Evolutionary conservation across 1,284 basidiomycete genomes (phyloP).

Genomic region (Fomes fomentarius): DNA sequence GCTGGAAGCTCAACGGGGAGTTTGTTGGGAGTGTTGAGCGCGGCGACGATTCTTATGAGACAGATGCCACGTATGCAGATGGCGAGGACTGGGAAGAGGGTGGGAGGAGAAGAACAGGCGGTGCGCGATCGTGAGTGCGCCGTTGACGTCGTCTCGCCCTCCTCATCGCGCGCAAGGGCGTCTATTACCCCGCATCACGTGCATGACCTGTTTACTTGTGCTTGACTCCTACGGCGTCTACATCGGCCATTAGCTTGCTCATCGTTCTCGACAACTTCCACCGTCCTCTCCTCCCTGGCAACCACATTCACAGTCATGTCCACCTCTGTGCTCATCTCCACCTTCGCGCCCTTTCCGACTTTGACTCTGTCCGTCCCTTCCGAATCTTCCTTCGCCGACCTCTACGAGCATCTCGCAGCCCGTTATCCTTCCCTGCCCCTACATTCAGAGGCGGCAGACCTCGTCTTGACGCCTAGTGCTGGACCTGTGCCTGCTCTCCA

Average conservation of each 20-base stretch:
- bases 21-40: not conserved
- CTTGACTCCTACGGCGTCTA: slow-evolving; percentile 5
- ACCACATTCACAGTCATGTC: slow-evolving; percentile 36
- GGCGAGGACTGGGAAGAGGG: not conserved
- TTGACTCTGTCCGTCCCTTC: slow-evolving; percentile 63
- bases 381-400: slow-evolving; percentile 49
- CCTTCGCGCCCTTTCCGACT: slow-evolving; percentile 79
- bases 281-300: not conserved
- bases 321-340: slow-evolving; percentile 64
- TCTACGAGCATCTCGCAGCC: slow-evolving; percentile 55
- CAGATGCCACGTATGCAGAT: not conserved
- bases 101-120: not conserved
- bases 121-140: not conserved
- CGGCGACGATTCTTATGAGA: not conserved
- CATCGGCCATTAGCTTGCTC: slow-evolving; percentile 1
- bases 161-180: not conserved
- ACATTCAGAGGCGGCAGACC: slow-evolving; percentile 35
- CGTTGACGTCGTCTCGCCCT: not conserved
- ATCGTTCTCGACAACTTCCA: slow-evolving; percentile 7
- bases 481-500: slow-evolving; percentile 48
- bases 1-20: not conserved
- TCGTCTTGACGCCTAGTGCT: slow-evolving; percentile 56
- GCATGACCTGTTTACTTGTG: slow-evolving; percentile 1
- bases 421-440: slow-evolving; percentile 62
- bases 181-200: slow-evolving; percentile 9